Conservation (phyloP, 1,284 basidiomycete species). For the Fomitiporia mediterranea region DNA sequence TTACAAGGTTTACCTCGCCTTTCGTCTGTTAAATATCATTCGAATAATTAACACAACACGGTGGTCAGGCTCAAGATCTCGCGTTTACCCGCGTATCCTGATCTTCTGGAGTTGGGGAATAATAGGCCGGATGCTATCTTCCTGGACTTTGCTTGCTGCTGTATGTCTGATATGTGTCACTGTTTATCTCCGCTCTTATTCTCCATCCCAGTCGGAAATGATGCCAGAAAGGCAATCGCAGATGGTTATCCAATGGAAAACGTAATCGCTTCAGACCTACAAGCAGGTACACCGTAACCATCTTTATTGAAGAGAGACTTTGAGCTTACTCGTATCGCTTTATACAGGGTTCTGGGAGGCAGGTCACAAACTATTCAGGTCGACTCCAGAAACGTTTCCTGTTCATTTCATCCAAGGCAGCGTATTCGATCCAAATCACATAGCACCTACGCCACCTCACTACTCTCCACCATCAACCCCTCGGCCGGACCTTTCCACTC, state of each 20-base stretch:
- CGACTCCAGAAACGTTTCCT: slow-evolving; percentile 22
- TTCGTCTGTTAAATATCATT: too few species aligned
- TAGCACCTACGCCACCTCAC: slow-evolving; percentile 30
- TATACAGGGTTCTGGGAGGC: slow-evolving; percentile 25
- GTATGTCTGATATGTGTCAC: slow-evolving; percentile 20
- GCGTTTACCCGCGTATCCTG: slow-evolving; percentile 23
- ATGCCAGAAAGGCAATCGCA: slow-evolving; percentile 23
- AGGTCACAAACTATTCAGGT: slow-evolving; percentile 25
- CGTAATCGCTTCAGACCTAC: slow-evolving; percentile 24
- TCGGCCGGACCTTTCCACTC: slow-evolving; percentile 30
- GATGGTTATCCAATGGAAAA: slow-evolving; percentile 27
- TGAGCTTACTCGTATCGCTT: neutral
- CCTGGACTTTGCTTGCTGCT: slow-evolving; percentile 31
- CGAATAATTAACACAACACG: neutral
- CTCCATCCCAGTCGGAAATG: slow-evolving; percentile 24
- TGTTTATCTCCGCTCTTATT: neutral
- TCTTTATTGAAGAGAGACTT: neutral
- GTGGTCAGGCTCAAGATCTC: slow-evolving; percentile 23
- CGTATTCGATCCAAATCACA: slow-evolving; percentile 27
- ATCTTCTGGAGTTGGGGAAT: slow-evolving; percentile 27
- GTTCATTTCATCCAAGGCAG: slow-evolving; percentile 25
- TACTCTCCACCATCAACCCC: slow-evolving; percentile 25
- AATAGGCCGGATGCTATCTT: slow-evolving; percentile 27
- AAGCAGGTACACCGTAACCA: slow-evolving; percentile 16
- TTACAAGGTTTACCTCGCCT: slow-evolving; percentile 6